Evolutionary conservation across 495 filamentous ascomycete species (phyloP), one percentile per base, ranked within the genome.

Genomic region (Cryomyces antarcticus): DNA sequence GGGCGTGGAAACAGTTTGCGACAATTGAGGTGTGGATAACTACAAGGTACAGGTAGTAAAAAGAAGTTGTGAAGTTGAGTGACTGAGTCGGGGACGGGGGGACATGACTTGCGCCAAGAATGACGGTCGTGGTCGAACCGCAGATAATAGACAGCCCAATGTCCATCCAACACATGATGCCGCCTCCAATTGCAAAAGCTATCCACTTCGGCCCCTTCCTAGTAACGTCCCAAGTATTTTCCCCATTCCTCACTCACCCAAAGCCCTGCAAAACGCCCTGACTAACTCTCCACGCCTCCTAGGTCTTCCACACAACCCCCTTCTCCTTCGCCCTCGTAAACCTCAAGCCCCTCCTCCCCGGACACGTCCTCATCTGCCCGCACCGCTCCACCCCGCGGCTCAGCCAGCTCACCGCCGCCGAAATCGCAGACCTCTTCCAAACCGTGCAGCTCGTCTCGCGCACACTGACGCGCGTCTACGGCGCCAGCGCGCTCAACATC

Each of bases 291-390:
- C 56, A 40, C 12, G 40, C 10, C 28, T 13, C 31, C 37, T 75
- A 73, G 80, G 80, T 93, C 65, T 97, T 97, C 70, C 70, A 89
- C 62, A 64, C 60, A 49, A 93, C 87, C 7, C 66, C 78, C 9
- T 68, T 76, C 52, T 76, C 76, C 56, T 89, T 82, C 66, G 80
- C 80, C 46, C 71, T 94, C 41, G 85, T 94, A 24, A 95, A 95
- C 66, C 72, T 95, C 52, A 94, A 93, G 60, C 89, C 89, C 9
- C 72, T 97, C 12, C 72, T 96, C 0, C 86, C 89, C 0, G 89
- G 89, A 38, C 89, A 97, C 62, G 78, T 96, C 43, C 80, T 97
- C 28, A 70, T 96, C 44, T 79, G 71, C 41, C 73, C 80, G 4
- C 69, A 70, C 30, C 61, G 62, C 17, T 60, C 69, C 12, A 80